Base-by-base conservation (phyloP, 2,329 filamentous ascomycete genomes). In the Neoascochyta sp. region DNA sequence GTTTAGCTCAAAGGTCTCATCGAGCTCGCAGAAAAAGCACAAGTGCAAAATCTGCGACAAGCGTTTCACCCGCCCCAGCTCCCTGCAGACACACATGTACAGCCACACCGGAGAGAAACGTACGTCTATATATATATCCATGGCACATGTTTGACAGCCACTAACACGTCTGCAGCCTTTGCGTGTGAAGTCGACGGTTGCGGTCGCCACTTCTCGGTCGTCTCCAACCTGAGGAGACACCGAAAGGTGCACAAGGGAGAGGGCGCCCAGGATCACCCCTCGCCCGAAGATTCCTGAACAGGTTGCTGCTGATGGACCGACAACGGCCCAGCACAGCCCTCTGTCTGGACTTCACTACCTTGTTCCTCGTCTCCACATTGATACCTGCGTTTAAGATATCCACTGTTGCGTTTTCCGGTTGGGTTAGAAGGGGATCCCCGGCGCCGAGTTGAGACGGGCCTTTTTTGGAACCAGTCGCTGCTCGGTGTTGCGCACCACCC, bases 31-130 rank as follows among this genome's bases (percentile, higher is more conserved):
- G 62, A 96, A 96, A 80, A 96, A 96, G 74, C 92, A 96, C 71
- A 95, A 95, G 73, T 96, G 90, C 77, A 95, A 95, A 69, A 86
- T 96, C 38, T 96, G 90, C 71, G 90, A 95, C 66, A 95, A 96
- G 75, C 81, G 90, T 23, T 96, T 96, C 64, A 95, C 90, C 2
- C 78, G 90, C 32, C 90, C 90, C 2, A 95, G 88, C 59, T 95
- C 90, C 9, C 66, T 96, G 21, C 90, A 95, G 62, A 96, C 90
- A 17, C 90, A 96, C 62, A 95, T 95, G 85, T 95, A 95, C 68
- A 95, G 88, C 66, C 90, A 96, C 60, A 96, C 90, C 33, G 90
- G 90, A 60, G 90, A 96, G 66, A 96, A 96, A 71, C 90, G 88
- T 95, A 78, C 75, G 88, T 81, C 12, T 15, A 16, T 22, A n/a